Conservation (phyloP, 2,329 filamentous ascomycete genomes). For the Fusarium sp. region DNA sequence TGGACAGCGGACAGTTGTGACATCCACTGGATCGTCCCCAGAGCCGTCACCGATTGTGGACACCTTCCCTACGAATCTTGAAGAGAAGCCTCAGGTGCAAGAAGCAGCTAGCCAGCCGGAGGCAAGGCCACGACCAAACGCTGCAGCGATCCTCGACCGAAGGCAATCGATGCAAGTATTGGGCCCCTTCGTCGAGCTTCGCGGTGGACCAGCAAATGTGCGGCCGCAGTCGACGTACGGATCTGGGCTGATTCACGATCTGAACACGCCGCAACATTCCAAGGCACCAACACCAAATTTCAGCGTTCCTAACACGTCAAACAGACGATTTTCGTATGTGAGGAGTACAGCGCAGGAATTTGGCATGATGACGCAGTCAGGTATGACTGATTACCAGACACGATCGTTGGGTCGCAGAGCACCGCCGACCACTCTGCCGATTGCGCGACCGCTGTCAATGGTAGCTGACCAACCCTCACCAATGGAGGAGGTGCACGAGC, state of each 20-base stretch:
- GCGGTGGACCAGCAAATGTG: slow-evolving; percentile 42
- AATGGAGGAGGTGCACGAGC: slow-evolving; percentile 43
- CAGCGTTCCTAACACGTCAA: slow-evolving; percentile 61
- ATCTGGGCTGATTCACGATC: slow-evolving; percentile 20
- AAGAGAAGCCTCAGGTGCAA: slow-evolving; percentile 32
- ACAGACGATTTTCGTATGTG: slow-evolving; percentile 59
- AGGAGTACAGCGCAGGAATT: slow-evolving; percentile 43
- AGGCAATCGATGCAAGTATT: slow-evolving; percentile 64
- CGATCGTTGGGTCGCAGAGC: slow-evolving; percentile 36
- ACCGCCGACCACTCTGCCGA: slow-evolving; percentile 59
- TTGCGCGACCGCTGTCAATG: slow-evolving; percentile 65
- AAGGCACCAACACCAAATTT: slow-evolving; percentile 60
- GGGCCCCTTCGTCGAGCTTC: slow-evolving; percentile 57
- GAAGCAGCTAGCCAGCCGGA: slow-evolving; percentile 47
- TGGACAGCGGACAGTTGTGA: slow-evolving; percentile 69
- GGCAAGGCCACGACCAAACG: slow-evolving; percentile 62
- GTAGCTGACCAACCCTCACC: slow-evolving; percentile 65
- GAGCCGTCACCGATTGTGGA: slow-evolving; percentile 67
- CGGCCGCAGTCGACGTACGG: slow-evolving; percentile 40
- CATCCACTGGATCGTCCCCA: slow-evolving; percentile 66
- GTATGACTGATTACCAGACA: slow-evolving; percentile 26
- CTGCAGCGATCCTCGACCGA: slow-evolving; percentile 62
- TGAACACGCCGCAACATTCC: neutral
- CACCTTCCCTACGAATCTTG: slow-evolving; percentile 54
- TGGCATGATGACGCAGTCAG: slow-evolving; percentile 26